Evolutionary conservation across 352 stramenopile species (phyloP).

Genomic region (Peronospora tabacina): DNA sequence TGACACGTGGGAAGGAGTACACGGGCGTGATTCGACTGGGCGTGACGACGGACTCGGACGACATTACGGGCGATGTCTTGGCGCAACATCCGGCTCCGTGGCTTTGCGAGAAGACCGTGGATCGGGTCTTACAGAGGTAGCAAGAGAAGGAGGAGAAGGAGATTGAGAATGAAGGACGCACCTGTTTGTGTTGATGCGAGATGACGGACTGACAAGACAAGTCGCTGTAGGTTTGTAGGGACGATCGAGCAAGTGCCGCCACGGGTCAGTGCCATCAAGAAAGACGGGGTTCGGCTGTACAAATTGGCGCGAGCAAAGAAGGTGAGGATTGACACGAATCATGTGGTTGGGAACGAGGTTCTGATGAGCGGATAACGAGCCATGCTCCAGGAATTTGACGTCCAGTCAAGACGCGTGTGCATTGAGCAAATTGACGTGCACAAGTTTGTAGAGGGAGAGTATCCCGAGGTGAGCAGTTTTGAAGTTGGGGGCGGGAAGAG

Average conservation of each 20-base stretch:
- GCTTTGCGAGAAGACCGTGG: conserved; percentile 36
- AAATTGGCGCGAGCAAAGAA: conserved; percentile 55
- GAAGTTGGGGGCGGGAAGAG: not conserved
- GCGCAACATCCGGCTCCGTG: conserved; percentile 47
- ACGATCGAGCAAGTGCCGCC: conserved; percentile 71
- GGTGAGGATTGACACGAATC: conserved; percentile 15
- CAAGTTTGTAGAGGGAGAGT: conserved; percentile 42
- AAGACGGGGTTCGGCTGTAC: conserved; percentile 72
- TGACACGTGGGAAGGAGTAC: conserved; percentile 72
- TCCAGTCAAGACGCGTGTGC: conserved; percentile 50
- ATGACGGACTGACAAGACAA: conserved; percentile 3
- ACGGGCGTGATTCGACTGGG: conserved; percentile 64
- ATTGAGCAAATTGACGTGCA: conserved; percentile 57
- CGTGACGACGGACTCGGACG: conserved; percentile 71
- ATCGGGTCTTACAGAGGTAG: conserved; percentile 41
- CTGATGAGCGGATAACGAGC: conserved; percentile 6
- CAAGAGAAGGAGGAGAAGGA: not conserved
- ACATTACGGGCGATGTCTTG: conserved; percentile 63
- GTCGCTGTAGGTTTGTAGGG: conserved; percentile 57
- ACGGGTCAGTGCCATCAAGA: conserved; percentile 73
- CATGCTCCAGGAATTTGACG: conserved; percentile 40
- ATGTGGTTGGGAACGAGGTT: not conserved
- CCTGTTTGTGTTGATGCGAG: not conserved
- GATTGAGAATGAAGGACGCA: not conserved
- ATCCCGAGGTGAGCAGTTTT: conserved; percentile 42